Evolutionary conservation across 345 rosid genomes (phyloP), one percentile per base, ranked within the genome.

Genomic region (Euphorbia lathyris): DNA sequence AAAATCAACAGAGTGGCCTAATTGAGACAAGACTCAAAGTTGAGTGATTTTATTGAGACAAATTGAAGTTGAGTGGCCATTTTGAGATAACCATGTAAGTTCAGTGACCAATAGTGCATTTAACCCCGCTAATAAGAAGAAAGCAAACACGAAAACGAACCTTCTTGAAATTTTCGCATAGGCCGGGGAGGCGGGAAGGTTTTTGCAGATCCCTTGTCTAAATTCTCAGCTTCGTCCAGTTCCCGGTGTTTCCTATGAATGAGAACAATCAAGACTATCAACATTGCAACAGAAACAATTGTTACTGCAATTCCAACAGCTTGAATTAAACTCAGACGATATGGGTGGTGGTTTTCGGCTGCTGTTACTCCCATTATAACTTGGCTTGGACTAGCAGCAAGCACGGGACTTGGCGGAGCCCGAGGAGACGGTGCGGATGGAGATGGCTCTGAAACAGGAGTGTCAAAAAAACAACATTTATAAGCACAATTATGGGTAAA

Each of bases 341-440:
- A 90, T 36, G 78, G 32, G 65, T 58, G 93, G 81, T 85, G 90
- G 65, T 71, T 80, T 73, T 52, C 82, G 19, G 77, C 81, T 52
- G 66, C 60, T 47, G 83, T 80, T 60, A 76, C 60, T 23, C 84
- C 89, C 43, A 82, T 63, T 45, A 79, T 17, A 67, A 79, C 68
- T 76, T 85, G 85, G 69, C 83, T 81, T 45, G 98, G 98, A 82
- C 97, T 77, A 76, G 75, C 87, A 75, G 95, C 95, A 64, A 77
- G 36, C 69, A 61, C 65, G 4, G 96, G 89, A 76, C 74, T 80
- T 66, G 86, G 89, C 72, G 95, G 79, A 78, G 83, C 83, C 66
- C 77, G 70, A 25, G 96, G 91, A 19, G 79, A 55, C 43, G 48
- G 56, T 16, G 81, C 59, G 52, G 96, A 77, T 52, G 84, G 81